phyloP scores from a whole-genome alignment of 2,329 filamentous ascomycete genomes.

The Fusarium cicatricum region DNA sequence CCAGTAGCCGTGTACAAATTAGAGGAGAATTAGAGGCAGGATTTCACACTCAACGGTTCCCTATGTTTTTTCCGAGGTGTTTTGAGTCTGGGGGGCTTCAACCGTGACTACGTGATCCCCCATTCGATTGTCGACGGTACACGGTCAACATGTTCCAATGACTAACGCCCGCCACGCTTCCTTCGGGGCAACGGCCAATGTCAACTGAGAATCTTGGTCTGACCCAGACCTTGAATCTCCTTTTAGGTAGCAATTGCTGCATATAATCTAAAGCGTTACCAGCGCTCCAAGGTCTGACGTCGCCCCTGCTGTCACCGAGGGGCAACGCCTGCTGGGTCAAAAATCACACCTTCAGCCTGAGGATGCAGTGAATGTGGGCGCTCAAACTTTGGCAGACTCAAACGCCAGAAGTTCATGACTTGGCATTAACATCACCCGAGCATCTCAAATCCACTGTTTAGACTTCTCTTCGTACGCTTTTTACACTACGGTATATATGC shows the following conservation, averaged over 20 bases:
- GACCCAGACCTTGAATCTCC: slow-evolving; percentile 2
- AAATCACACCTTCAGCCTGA: slow-evolving; percentile 32
- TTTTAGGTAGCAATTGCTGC: not conserved
- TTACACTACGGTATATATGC: slow-evolving; percentile 1
- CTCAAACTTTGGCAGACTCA: slow-evolving; percentile 7
- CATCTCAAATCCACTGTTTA: slow-evolving; percentile 1
- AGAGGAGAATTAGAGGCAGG: slow-evolving; percentile 43
- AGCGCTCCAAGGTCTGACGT: slow-evolving; percentile 29
- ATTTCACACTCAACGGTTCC: slow-evolving; percentile 33
- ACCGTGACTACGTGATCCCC: not conserved
- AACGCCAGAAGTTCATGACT: slow-evolving; percentile 9
- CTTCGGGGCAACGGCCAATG: not conserved
- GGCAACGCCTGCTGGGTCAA: slow-evolving; percentile 27
- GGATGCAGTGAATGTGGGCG: slow-evolving; percentile 31
- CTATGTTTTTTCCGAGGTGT: slow-evolving; percentile 11
- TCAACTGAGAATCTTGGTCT: slow-evolving; percentile 6
- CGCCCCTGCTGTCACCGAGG: slow-evolving; percentile 30
- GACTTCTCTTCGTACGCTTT: not conserved
- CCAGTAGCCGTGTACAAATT: slow-evolving; percentile 48
- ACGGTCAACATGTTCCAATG: not conserved
- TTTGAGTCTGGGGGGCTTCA: not conserved
- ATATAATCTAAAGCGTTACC: not conserved
- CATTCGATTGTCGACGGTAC: not conserved
- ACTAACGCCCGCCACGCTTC: not conserved
- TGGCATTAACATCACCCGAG: slow-evolving; percentile 4